phyloP scores from a whole-genome alignment of 2,329 filamentous ascomycete species.

The Penicillium glabrum region DNA sequence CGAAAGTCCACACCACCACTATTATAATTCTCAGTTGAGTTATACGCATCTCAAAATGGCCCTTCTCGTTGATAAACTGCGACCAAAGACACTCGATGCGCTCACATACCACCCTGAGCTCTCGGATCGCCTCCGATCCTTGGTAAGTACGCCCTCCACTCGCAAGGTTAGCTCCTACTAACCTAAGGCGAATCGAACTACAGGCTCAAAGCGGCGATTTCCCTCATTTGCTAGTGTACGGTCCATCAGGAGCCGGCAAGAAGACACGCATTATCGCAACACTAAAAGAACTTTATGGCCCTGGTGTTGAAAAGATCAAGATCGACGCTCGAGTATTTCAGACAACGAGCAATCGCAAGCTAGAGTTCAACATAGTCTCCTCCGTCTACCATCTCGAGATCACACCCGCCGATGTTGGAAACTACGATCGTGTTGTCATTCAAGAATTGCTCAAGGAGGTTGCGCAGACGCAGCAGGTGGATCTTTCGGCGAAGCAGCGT shows the following conservation, averaged over 20 bases:
- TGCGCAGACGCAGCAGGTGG: constrained; percentile 98
- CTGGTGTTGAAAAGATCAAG: constrained; percentile 99
- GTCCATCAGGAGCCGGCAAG: constrained; percentile 93
- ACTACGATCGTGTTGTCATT: constrained; percentile 92
- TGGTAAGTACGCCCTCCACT: constrained; percentile 57
- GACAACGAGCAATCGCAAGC: constrained; percentile 90
- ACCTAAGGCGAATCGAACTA: not conserved
- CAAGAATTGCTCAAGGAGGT: constrained; percentile 97
- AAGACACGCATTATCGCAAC: constrained; percentile 97
- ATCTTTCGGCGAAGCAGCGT: constrained; percentile 80
- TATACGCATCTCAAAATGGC: constrained; percentile 50
- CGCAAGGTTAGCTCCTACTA: not conserved
- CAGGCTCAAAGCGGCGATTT: constrained; percentile 97
- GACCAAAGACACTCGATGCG: constrained; percentile 51
- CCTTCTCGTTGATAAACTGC: constrained; percentile 64
- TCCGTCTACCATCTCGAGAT: constrained; percentile 98
- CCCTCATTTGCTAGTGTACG: constrained; percentile 94
- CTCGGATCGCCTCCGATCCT: constrained; percentile 78
- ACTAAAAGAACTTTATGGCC: constrained; percentile 89
- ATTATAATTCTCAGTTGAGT: not conserved
- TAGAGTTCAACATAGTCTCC: constrained; percentile 98
- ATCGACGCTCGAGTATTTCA: constrained; percentile 97
- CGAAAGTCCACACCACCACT: constrained; percentile 4
- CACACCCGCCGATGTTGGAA: constrained; percentile 93
- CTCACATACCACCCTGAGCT: constrained; percentile 88